Base-by-base conservation (phyloP, 2,329 filamentous ascomycete genomes). In the Pseudopithomyces maydicus region DNA sequence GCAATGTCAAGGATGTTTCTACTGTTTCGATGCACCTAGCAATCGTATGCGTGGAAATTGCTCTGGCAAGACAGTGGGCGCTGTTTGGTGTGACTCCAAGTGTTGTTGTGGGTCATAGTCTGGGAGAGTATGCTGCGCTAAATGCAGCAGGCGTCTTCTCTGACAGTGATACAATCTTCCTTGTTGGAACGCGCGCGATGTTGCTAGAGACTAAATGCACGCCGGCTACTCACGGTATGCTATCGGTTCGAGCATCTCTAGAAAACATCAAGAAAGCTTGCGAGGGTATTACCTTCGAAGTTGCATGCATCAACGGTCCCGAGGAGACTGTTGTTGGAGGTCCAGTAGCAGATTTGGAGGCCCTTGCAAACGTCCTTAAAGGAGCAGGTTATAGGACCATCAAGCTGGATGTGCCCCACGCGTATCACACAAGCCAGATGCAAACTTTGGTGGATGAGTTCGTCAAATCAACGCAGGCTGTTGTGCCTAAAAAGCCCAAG, bases 241-340 rank as follows among this genome's bases (percentile, higher is more conserved):
- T 89, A 20, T 84, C 84, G 12, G 82, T 88, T 59, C 82, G 81
- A 73, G 79, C 77, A 47, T 78, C 75, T 48, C 77, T 66, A 47
- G 80, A 85, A 22, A 78, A 82, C 6, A 83, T 87, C 55, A 80
- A 76, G 41, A 80, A 83, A 20, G 81, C 81, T 50, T 74, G 82
- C 57, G 80, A 86, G 17, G 70, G 73, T 53, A 78, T 78, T 63
- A 79, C 79, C 65, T 77, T 76, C 35, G 82, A 85, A 63, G 76
- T 87, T 58, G 88, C 91, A 15, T 95, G 91, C 78, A 83, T 92
- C 71, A 96, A 96, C 65, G 86, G 88, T 0, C 87, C 88, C 0
- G 81, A 85, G 48, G 89, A 92, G 70, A 92, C 88, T 11, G 91
- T 95, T 1, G 80, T 95, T 17, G 85, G 85, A 58, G 85, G 84